Conservation (phyloP, 148 eudicot species). For the Rheum nobile region DNA sequence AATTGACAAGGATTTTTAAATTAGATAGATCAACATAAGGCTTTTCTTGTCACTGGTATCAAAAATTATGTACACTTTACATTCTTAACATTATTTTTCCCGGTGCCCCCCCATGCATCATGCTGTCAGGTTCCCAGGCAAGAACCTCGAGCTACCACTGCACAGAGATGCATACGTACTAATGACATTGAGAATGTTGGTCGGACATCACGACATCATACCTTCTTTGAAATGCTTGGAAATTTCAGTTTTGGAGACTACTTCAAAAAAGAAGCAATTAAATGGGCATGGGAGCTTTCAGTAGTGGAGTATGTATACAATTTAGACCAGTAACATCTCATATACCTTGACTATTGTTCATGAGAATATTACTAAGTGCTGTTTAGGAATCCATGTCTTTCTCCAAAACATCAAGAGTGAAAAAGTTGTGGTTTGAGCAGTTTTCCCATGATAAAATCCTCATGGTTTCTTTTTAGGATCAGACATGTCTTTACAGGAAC, state of each 20-base stretch:
- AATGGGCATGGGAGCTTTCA: constrained; percentile 98
- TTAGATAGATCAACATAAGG: neutral
- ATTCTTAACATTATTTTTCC: neutral
- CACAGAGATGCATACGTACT: constrained; percentile 93
- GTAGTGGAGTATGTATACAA: constrained; percentile 55
- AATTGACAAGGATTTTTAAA: neutral
- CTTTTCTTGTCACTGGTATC: neutral
- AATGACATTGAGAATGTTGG: constrained; percentile 98
- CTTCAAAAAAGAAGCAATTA: constrained; percentile 88
- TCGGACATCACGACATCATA: constrained; percentile 87
- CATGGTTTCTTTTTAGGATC: neutral
- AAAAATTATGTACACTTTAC: neutral
- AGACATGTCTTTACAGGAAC: neutral
- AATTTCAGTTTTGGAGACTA: constrained; percentile 98
- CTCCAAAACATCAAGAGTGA: neutral
- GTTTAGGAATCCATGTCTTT: neutral
- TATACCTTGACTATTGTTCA: neutral
- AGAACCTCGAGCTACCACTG: constrained; percentile 79
- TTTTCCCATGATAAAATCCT: neutral
- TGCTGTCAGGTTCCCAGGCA: constrained; percentile 65
- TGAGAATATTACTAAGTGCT: neutral
- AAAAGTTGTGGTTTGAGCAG: neutral
- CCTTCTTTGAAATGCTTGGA: constrained; percentile 98
- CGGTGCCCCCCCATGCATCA: neutral
- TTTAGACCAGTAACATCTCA: neutral